phyloP scores from a whole-genome alignment of 495 filamentous ascomycete species.

The Chaetomium fimeti region DNA sequence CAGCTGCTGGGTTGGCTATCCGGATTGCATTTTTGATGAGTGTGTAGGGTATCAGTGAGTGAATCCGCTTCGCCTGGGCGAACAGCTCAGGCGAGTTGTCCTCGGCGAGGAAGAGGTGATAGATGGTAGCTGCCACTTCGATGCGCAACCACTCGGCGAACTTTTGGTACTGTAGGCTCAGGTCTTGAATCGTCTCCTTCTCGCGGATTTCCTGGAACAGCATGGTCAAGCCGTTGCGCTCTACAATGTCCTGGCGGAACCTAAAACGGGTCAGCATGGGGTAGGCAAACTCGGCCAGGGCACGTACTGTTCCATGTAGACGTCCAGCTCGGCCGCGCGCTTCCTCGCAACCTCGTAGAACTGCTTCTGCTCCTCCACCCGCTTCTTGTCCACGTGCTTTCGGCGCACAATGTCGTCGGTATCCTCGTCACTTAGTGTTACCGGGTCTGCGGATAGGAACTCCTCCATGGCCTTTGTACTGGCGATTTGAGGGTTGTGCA shows the following conservation, averaged over 20 bases:
- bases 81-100: conserved; percentile 97
- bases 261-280: conserved; percentile 26
- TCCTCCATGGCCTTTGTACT: conserved; percentile 75
- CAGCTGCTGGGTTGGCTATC: conserved; percentile 90
- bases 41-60: conserved; percentile 88
- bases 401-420: conserved; percentile 71
- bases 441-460: conserved; percentile 70
- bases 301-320: conserved; percentile 93
- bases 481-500: conserved; percentile 81
- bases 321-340: conserved; percentile 87
- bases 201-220: conserved; percentile 89
- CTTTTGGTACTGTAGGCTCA: conserved; percentile 93
- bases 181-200: conserved; percentile 79
- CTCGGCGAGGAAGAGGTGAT: conserved; percentile 95
- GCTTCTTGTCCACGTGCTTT: conserved; percentile 80
- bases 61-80: conserved; percentile 87
- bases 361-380: conserved; percentile 84
- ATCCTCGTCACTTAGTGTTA: conserved; percentile 77
- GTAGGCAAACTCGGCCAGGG: neutral
- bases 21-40: conserved; percentile 94
- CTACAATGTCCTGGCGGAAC: conserved; percentile 59
- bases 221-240: conserved; percentile 79
- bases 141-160: conserved; percentile 98
- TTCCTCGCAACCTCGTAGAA: conserved; percentile 95
- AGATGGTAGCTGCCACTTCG: conserved; percentile 93